Evolutionary conservation across 345 rosid genomes (phyloP).

Genomic region (Leavenworthia alabamica): DNA sequence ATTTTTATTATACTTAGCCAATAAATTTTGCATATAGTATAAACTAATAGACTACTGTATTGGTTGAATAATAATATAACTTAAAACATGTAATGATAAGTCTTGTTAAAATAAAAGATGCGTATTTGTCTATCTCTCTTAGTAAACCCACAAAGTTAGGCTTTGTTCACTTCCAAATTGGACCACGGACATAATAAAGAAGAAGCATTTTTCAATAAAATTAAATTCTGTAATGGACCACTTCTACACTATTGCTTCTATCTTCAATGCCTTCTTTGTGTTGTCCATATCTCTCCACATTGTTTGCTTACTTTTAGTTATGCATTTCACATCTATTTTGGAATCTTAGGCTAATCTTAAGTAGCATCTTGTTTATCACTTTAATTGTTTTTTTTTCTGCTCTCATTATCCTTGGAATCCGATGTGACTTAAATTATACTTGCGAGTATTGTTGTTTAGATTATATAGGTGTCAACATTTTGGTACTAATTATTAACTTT

Average conservation of each 20-base stretch:
- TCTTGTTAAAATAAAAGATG: neutral
- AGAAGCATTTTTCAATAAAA: conserved; percentile 22
- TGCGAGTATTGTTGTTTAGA: no score
- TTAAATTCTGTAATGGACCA: conserved; percentile 30
- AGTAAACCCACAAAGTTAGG: no score
- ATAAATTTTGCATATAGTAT: no score
- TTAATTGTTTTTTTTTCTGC: no score
- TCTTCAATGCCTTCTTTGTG: conserved; percentile 25
- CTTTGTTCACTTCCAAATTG: no score
- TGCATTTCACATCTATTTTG: conserved; percentile 20
- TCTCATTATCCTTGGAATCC: no score
- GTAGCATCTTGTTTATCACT: conserved; percentile 11
- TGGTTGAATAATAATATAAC: neutral
- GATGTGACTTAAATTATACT: no score
- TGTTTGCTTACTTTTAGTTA: conserved; percentile 28
- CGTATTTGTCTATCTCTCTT: conserved; percentile 8
- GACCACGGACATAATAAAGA: conserved; percentile 23
- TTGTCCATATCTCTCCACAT: conserved; percentile 27
- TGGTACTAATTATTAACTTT: no score
- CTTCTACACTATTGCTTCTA: conserved; percentile 27
- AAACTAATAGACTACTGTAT: neutral
- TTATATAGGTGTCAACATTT: no score
- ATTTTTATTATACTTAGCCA: no score
- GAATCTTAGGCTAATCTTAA: conserved; percentile 25
- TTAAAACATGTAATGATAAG: neutral